Evolutionary conservation across 306 rosid species (phyloP).

Genomic region (Pterocarpus macrocarpus): DNA sequence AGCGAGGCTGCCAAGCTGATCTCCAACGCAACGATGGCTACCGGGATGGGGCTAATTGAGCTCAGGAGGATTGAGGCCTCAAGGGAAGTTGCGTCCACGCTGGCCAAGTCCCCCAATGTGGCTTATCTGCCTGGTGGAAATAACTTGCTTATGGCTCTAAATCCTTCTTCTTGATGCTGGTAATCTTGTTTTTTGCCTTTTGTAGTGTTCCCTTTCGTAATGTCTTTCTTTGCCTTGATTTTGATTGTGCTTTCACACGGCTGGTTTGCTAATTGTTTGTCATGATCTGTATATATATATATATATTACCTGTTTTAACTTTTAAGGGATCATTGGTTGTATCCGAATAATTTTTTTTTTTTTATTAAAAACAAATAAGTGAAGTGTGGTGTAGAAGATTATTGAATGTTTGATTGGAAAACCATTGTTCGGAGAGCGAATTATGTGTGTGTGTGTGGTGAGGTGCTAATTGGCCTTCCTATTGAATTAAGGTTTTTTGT

Average conservation of each 20-base stretch:
- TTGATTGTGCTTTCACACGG: not conserved
- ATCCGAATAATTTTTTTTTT: not conserved
- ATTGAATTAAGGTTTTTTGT: not conserved
- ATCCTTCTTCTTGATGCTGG: constrained; percentile 68
- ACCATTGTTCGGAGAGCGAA: not conserved
- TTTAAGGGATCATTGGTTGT: not conserved
- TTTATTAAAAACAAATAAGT: not conserved
- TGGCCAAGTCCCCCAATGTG: constrained; percentile 87
- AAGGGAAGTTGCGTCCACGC: constrained; percentile 79
- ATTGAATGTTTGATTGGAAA: not conserved
- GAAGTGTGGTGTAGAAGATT: not conserved
- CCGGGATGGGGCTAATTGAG: constrained; percentile 82
- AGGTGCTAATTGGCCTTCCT: not conserved
- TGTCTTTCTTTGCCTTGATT: not conserved
- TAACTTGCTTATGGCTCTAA: constrained; percentile 78
- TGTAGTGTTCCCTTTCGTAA: not conserved
- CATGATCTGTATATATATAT: not conserved
- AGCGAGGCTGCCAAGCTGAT: constrained; percentile 90
- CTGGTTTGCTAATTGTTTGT: not conserved
- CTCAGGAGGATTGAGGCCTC: constrained; percentile 92
- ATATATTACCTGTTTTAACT: not conserved
- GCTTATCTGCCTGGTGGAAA: constrained; percentile 73
- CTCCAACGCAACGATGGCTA: constrained; percentile 77
- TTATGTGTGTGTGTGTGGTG: not conserved
- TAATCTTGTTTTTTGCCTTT: constrained; percentile 29